Evolutionary conservation across 2,329 filamentous ascomycete species (phyloP).

Genomic region (Teratosphaeria gauchensis): DNA sequence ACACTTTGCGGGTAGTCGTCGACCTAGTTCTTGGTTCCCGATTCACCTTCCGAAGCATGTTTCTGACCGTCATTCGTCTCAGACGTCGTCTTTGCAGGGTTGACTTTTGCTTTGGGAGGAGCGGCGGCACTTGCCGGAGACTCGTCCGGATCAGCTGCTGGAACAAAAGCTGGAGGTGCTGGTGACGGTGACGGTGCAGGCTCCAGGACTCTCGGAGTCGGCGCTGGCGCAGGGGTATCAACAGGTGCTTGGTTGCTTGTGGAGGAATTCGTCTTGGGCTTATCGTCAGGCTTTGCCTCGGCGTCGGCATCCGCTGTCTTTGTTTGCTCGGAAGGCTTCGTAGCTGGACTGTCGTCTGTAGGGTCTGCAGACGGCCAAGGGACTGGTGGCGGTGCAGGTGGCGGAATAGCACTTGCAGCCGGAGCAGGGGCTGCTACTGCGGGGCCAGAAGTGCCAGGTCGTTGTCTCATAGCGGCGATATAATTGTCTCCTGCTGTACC

Average conservation of each 20-base stretch:
- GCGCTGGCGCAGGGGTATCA: background rate
- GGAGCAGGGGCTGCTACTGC: slow-evolving; percentile 3
- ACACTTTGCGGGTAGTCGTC: background rate
- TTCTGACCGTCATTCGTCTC: background rate
- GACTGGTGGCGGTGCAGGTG: slow-evolving; percentile 5
- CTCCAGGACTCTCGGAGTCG: background rate
- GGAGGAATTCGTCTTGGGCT: background rate
- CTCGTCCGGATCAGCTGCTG: background rate
- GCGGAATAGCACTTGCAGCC: slow-evolving; percentile 2
- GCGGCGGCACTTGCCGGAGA: background rate
- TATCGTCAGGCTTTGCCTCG: background rate
- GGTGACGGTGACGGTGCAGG: background rate
- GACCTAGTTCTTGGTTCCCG: background rate
- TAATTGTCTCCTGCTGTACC: slow-evolving; percentile 14
- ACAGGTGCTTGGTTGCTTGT: background rate
- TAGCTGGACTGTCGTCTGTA: slow-evolving; percentile 22
- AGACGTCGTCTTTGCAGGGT: background rate
- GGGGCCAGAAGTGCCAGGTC: slow-evolving; percentile 8
- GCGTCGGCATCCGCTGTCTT: background rate
- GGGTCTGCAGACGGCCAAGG: slow-evolving; percentile 10
- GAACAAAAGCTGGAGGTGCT: background rate
- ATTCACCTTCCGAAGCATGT: background rate
- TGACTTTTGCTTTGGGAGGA: background rate
- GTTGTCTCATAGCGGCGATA: slow-evolving; percentile 15
- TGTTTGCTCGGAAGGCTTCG: background rate